These are phyloP conservation scores for Lagenidium sp. DNA, from an alignment of 352 stramenopile species.

Conservation along the genomic window DNA sequence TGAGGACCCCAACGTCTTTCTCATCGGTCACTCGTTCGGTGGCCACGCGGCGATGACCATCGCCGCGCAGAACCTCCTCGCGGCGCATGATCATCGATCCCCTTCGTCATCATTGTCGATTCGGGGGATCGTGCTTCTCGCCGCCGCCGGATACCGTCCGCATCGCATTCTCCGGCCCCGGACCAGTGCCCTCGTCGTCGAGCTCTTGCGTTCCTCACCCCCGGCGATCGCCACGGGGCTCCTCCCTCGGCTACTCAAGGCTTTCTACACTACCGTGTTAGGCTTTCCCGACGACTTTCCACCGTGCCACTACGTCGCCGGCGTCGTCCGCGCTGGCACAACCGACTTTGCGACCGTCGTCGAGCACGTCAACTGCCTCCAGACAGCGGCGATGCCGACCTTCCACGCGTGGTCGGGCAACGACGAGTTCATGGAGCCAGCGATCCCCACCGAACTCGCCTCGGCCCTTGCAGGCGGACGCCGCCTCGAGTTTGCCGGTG, in stretches of 20 bases:
- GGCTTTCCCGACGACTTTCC: slow-evolving; percentile 35
- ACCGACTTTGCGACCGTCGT: slow-evolving; percentile 35
- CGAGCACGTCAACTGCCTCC: slow-evolving; percentile 15
- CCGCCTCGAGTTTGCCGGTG: slow-evolving; percentile 33
- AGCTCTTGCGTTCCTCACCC: slow-evolving; percentile 20
- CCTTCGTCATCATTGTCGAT: slow-evolving; percentile 18
- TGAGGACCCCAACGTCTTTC: slow-evolving; percentile 25
- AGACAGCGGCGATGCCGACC: slow-evolving; percentile 18
- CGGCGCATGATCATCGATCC: slow-evolving; percentile 12
- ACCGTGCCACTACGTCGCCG: slow-evolving; percentile 42
- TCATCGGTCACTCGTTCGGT: slow-evolving; percentile 62
- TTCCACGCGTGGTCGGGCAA: slow-evolving; percentile 51
- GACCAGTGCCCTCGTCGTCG: slow-evolving; percentile 20
- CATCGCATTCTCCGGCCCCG: slow-evolving; percentile 31
- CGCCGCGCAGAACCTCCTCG: slow-evolving; percentile 20
- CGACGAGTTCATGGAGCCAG: slow-evolving; percentile 50
- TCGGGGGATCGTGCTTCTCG: slow-evolving; percentile 37
- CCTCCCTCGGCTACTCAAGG: slow-evolving; percentile 20
- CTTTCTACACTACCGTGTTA: slow-evolving; percentile 36
- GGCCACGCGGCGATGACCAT: slow-evolving; percentile 44
- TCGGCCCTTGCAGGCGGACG: slow-evolving; percentile 17
- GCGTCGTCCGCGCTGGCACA: slow-evolving; percentile 36
- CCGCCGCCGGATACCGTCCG: slow-evolving; percentile 30
- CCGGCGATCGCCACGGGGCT: slow-evolving; percentile 2
- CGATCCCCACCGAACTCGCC: slow-evolving; percentile 35